These are phyloP conservation scores for Heracleum sosnowskyi DNA, from an alignment of 129 eudicot genomes.

Conservation along the genomic window DNA sequence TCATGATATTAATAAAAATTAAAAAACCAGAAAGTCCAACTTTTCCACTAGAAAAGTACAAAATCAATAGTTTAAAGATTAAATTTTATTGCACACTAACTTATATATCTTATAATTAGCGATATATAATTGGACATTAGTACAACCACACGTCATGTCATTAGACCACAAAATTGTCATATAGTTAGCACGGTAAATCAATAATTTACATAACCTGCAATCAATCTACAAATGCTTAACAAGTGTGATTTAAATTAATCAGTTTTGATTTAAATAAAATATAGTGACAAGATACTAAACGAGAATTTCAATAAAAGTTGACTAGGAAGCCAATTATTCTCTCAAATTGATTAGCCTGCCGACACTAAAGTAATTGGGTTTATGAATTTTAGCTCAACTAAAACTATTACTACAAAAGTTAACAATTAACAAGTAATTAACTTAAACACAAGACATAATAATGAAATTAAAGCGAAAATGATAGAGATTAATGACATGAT, in stretches of 20 bases:
- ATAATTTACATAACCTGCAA: background rate
- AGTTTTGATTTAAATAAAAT: background rate
- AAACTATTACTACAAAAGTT: background rate
- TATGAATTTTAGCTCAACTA: background rate
- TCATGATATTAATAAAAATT: background rate
- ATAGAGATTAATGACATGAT: conserved; percentile 2
- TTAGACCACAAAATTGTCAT: conserved; percentile 4
- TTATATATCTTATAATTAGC: background rate
- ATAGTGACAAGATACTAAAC: background rate
- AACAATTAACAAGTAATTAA: background rate
- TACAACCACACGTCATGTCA: background rate
- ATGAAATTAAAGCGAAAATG: background rate
- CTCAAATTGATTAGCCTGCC: background rate
- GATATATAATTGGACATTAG: background rate
- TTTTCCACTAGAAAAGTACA: background rate
- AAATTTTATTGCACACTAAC: background rate
- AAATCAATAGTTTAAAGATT: background rate
- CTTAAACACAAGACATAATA: background rate
- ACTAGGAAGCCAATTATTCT: background rate
- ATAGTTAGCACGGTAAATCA: background rate
- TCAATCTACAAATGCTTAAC: background rate
- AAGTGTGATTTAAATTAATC: background rate
- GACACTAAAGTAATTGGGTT: background rate
- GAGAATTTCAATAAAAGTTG: background rate
- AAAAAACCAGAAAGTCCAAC: background rate